phyloP scores from a whole-genome alignment of 1,284 basidiomycete genomes.

The Irpex sp. region DNA sequence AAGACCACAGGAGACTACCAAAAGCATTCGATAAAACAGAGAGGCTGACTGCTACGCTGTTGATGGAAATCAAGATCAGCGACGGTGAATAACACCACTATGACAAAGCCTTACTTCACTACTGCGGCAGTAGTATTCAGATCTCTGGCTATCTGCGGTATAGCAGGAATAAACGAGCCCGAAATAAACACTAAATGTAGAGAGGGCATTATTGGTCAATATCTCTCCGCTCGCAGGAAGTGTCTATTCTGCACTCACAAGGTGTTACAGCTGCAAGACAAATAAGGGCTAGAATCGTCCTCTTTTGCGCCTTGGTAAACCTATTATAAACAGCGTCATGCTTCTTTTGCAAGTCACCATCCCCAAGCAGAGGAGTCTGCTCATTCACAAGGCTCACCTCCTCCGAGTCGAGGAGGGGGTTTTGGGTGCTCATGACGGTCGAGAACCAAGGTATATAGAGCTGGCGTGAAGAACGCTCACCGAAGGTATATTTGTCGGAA shows the following conservation, averaged over 20 bases:
- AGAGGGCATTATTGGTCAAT: neutral
- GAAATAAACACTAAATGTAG: constrained; percentile 57
- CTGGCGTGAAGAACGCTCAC: constrained; percentile 37
- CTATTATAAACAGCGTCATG: constrained; percentile 44
- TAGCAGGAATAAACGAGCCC: constrained; percentile 66
- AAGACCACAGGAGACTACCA: constrained; percentile 47
- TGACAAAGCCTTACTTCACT: constrained; percentile 43
- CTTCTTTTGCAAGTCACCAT: neutral
- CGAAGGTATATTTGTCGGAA: neutral
- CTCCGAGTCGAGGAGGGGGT: neutral
- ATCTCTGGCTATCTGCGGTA: constrained; percentile 63
- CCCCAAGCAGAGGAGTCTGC: neutral
- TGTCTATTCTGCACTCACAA: constrained; percentile 30
- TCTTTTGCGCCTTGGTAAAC: constrained; percentile 44
- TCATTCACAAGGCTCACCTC: neutral
- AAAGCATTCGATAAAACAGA: constrained; percentile 40
- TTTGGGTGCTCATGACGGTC: neutral
- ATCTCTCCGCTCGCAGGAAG: too few relatives aligned
- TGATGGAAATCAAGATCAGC: neutral
- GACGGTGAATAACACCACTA: neutral
- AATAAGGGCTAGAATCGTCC: constrained; percentile 45
- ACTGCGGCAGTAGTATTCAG: constrained; percentile 50
- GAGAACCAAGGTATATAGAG: neutral
- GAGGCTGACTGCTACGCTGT: constrained; percentile 38
- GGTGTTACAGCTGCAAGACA: constrained; percentile 37